Evolutionary conservation across 2,329 filamentous ascomycete species (phyloP).

Genomic region (Alternaria sp.): DNA sequence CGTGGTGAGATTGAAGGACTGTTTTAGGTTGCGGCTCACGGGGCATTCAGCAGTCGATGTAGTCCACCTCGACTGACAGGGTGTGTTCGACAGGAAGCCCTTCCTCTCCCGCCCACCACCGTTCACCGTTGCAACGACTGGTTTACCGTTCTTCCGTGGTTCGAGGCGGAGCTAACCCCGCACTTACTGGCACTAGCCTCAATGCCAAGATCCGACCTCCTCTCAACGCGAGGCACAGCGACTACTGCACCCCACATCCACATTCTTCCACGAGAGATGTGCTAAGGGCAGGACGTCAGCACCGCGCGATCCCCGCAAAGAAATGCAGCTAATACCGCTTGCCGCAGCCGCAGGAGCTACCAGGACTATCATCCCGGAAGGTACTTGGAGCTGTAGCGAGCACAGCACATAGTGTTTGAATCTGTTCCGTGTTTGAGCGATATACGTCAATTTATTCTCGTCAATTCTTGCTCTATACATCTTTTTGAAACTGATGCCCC

Average conservation of each 20-base stretch:
- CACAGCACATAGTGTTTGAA: slow-evolving; percentile 22
- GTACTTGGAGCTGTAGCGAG: slow-evolving; percentile 18
- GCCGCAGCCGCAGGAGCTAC: slow-evolving; percentile 19
- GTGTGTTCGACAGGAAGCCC: slow-evolving; percentile 2
- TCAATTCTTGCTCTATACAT: background rate
- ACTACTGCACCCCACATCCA: slow-evolving; percentile 50
- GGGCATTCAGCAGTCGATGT: background rate
- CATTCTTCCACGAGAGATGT: slow-evolving; percentile 30
- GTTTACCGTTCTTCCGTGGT: slow-evolving; percentile 13
- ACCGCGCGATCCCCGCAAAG: slow-evolving; percentile 32
- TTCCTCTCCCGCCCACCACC: background rate
- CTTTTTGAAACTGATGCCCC: background rate
- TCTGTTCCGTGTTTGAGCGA: background rate
- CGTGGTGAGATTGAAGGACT: background rate
- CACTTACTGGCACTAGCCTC: slow-evolving; percentile 32
- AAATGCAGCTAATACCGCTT: slow-evolving; percentile 20
- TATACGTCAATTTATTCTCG: background rate
- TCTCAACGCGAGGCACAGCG: slow-evolving; percentile 22
- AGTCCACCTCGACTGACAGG: background rate
- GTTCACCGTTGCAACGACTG: slow-evolving; percentile 15
- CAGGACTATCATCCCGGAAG: slow-evolving; percentile 16
- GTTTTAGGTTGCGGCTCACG: background rate
- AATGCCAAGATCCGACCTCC: slow-evolving; percentile 35
- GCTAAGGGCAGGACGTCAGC: slow-evolving; percentile 26
- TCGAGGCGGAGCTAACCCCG: slow-evolving; percentile 30